These are phyloP conservation scores for Aspergillus cristatus DNA, from an alignment of 495 filamentous ascomycete species.

Conservation along the genomic window DNA sequence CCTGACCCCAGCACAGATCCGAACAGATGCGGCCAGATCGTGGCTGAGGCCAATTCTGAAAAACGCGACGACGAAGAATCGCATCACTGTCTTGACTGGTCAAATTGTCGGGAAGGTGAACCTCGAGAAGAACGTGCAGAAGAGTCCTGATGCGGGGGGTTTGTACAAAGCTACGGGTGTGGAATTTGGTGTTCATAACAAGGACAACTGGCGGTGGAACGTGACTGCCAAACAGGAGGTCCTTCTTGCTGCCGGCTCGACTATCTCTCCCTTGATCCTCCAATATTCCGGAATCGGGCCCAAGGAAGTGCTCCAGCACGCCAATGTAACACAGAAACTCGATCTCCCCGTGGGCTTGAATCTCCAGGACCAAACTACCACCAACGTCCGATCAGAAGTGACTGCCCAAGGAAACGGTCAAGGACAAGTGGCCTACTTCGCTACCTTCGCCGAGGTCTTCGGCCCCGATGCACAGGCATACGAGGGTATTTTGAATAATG, in stretches of 20 bases:
- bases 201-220: slow-evolving; percentile 6
- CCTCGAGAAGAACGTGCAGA: slow-evolving; percentile 10
- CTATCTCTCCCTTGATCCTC: slow-evolving; percentile 10
- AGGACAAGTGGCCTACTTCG: neutral
- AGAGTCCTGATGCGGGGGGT: neutral
- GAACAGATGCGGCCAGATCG: slow-evolving; percentile 26
- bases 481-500: neutral
- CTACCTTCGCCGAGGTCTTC: neutral
- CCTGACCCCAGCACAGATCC: neutral
- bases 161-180: neutral
- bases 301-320: slow-evolving; percentile 20
- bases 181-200: slow-evolving; percentile 15
- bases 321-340: slow-evolving; percentile 37
- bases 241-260: slow-evolving; percentile 6
- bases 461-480: neutral
- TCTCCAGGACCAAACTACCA: slow-evolving; percentile 21
- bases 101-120: slow-evolving; percentile 29
- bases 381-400: neutral
- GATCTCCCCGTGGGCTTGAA: slow-evolving; percentile 38
- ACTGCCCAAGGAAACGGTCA: neutral
- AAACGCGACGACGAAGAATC: slow-evolving; percentile 24
- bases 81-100: slow-evolving; percentile 19
- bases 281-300: slow-evolving; percentile 12
- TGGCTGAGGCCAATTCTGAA: slow-evolving; percentile 31
- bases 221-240: slow-evolving; percentile 6